A percentile compares a stretch with the other conserved stretches of the same genome.
Evolutionary conservation across 2,329 filamentous ascomycete species (phyloP).

Genomic region (Penicillium sp.): DNA sequence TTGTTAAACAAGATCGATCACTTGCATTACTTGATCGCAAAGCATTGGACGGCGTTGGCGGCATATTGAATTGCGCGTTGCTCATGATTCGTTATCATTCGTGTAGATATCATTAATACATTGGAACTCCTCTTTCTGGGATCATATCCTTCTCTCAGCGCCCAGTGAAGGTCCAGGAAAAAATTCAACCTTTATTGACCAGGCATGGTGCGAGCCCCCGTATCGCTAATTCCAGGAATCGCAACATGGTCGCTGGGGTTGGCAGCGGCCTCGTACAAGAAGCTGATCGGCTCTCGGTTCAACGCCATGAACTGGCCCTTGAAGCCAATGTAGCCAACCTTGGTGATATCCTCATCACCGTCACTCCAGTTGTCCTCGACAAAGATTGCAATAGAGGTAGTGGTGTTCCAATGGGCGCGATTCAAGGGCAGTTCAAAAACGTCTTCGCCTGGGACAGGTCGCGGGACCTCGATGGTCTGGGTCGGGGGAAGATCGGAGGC

Average conservation of each 20-base stretch:
- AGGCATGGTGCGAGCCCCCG: constrained; percentile 44
- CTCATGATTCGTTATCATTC: constrained; percentile 20
- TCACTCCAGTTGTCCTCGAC: constrained; percentile 87
- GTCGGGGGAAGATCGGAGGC: constrained; percentile 71
- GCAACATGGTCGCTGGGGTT: constrained; percentile 81
- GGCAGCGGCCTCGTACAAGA: constrained; percentile 90
- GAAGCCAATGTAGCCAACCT: constrained; percentile 83
- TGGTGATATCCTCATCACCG: constrained; percentile 77
- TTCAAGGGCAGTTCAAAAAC: constrained; percentile 87
- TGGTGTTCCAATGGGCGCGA: constrained; percentile 83
- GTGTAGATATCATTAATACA: constrained; percentile 19
- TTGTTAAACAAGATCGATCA: constrained; percentile 15
- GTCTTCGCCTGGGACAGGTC: constrained; percentile 61
- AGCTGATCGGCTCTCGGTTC: constrained; percentile 78
- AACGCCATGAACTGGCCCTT: constrained; percentile 91
- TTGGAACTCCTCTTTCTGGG: neutral
- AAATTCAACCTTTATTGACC: constrained; percentile 37
- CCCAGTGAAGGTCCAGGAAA: neutral
- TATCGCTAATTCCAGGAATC: constrained; percentile 46
- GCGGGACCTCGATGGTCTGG: constrained; percentile 75
- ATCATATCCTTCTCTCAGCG: neutral
- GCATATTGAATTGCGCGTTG: constrained; percentile 7
- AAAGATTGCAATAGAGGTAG: constrained; percentile 81
- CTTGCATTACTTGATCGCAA: constrained; percentile 17
- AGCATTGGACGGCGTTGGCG: constrained; percentile 33